Conservation (phyloP, 768 basidiomycete species). For the Phaeotremella skinneri region DNA sequence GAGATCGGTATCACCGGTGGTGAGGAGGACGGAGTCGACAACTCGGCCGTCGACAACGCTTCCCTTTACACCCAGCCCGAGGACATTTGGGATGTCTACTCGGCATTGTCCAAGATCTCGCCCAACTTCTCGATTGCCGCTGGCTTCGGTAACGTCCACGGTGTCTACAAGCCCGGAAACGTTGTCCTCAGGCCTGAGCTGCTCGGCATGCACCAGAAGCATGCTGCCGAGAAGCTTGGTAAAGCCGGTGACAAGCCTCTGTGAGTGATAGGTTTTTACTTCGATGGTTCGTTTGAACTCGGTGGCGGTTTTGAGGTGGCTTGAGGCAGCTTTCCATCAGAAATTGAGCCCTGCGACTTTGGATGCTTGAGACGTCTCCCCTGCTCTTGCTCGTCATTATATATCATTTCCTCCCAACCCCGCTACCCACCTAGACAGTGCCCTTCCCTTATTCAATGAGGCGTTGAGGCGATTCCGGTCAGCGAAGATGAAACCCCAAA, state of each 20-base stretch:
- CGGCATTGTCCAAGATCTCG: conserved; percentile 74
- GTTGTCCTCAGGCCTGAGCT: conserved; percentile 89
- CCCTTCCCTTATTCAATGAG: conserved; percentile 40
- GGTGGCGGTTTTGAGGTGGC: neutral
- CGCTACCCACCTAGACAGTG: conserved; percentile 51
- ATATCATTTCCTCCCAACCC: conserved; percentile 11
- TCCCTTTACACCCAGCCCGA: conserved; percentile 95
- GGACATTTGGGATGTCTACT: conserved; percentile 88
- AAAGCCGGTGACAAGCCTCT: conserved; percentile 66
- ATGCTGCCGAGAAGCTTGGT: conserved; percentile 66
- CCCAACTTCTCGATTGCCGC: conserved; percentile 98
- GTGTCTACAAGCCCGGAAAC: conserved; percentile 99
- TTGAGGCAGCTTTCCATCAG: neutral
- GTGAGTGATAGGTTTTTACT: conserved; percentile 57
- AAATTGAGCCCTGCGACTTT: neutral
- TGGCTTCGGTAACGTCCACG: conserved; percentile 97
- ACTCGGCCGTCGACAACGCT: conserved; percentile 89
- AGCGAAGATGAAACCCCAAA: conserved; percentile 35
- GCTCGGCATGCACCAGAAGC: conserved; percentile 83
- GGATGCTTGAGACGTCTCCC: conserved; percentile 6
- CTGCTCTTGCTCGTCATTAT: conserved; percentile 3
- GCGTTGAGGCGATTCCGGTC: conserved; percentile 46
- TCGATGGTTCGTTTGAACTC: neutral
- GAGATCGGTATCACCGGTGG: conserved; percentile 99
- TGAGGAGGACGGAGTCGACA: conserved; percentile 99